These are phyloP conservation scores for Talaromyces sp. DNA, from an alignment of 2,329 filamentous ascomycete species.

Conservation along the genomic window DNA sequence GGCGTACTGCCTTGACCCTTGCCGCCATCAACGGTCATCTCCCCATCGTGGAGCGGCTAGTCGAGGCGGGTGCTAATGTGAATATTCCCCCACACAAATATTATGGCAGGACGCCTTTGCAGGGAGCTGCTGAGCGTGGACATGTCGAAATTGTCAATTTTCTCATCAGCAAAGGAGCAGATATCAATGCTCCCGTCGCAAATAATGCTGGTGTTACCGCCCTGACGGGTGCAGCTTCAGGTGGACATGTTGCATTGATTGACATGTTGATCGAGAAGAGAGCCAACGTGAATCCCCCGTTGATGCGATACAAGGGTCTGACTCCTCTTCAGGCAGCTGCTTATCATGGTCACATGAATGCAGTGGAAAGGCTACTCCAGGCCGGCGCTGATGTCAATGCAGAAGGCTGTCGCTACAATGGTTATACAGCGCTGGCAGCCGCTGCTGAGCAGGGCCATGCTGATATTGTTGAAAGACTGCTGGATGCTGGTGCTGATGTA, in stretches of 20 bases:
- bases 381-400: constrained; percentile 22
- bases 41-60: constrained; percentile 21
- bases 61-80: constrained; percentile 23
- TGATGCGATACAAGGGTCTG: constrained; percentile 8
- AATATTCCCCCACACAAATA: constrained; percentile 18
- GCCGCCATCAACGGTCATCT: constrained; percentile 20
- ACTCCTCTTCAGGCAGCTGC: constrained; percentile 23
- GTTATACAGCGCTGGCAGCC: constrained; percentile 18
- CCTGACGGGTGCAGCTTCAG: constrained; percentile 20
- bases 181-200: constrained; percentile 21
- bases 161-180: constrained; percentile 23
- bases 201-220: constrained; percentile 20
- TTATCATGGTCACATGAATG: constrained; percentile 16
- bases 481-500: constrained; percentile 14
- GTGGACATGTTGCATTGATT: constrained; percentile 21
- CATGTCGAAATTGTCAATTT: constrained; percentile 22
- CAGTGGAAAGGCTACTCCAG: constrained; percentile 17
- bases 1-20: constrained; percentile 22
- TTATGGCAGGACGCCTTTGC: constrained; percentile 20
- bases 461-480: constrained; percentile 20
- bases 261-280: constrained; percentile 21
- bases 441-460: constrained; percentile 21
- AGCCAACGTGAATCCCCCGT: constrained; percentile 22
- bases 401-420: constrained; percentile 17
- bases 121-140: constrained; percentile 21